Percentiles rank a stretch among this genome's conserved stretches.
phyloP scores from a whole-genome alignment of 75 land plant genomes.

The Picea glauca region DNA sequence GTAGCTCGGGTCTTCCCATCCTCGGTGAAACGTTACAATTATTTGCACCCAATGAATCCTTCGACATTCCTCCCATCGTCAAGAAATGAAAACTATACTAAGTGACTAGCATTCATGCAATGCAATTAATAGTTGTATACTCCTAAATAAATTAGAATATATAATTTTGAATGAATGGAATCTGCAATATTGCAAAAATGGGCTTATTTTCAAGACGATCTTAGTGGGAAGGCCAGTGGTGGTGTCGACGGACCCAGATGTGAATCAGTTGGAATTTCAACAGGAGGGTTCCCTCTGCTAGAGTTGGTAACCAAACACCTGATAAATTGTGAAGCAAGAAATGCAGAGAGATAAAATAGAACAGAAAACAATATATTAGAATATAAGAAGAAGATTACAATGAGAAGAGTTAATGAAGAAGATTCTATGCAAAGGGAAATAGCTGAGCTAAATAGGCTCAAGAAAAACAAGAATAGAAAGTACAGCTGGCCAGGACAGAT shows the following conservation, averaged over 20 bases:
- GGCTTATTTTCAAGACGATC: constrained; percentile 67
- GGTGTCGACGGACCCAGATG: constrained; percentile 66
- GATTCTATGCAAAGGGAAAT: no score
- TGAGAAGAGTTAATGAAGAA: no score
- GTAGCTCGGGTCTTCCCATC: constrained; percentile 80
- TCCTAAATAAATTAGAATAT: background rate
- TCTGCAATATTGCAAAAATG: constrained; percentile 36
- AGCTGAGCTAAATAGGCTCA: no score
- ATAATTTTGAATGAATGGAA: background rate
- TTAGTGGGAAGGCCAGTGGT: constrained; percentile 66
- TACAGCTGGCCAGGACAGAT: no score
- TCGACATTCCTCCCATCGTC: constrained; percentile 50
- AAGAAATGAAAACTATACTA: constrained; percentile 45
- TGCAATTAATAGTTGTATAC: background rate
- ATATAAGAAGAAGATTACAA: no score
- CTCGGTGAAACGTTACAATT: constrained; percentile 77
- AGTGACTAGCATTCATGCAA: background rate
- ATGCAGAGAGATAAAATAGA: no score
- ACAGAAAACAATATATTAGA: no score
- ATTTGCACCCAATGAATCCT: constrained; percentile 48
- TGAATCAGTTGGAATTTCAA: constrained; percentile 56
- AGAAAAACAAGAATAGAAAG: no score
- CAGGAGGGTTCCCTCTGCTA: constrained; percentile 68
- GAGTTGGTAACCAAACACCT: constrained; percentile 62
- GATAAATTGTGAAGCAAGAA: no score